Evolutionary conservation across 2,329 filamentous ascomycete species (phyloP), one percentile per base, ranked within the genome.

Genomic region (Elsinoe fawcettii): DNA sequence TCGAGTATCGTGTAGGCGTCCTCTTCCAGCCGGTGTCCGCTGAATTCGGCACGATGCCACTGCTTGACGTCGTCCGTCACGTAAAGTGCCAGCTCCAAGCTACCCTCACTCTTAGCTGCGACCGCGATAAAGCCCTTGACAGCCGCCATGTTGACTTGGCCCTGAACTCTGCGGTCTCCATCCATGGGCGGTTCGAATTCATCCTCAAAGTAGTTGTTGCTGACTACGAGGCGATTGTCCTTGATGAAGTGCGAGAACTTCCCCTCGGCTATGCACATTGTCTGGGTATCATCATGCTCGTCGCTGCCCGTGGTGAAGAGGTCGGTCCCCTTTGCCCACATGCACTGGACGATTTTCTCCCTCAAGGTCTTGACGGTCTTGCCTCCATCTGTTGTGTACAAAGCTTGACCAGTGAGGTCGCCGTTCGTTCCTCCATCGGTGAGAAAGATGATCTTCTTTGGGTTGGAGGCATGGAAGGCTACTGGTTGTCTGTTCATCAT

Each of bases 21-120:
- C 68, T 92, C 83, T 69, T 96, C 87, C 60, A 90, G 80, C 65
- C 91, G 88, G 70, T 96, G 90, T 60, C 88, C 85, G 44, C 84
- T 83, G 71, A 99, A 97, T 67, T 95, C 83, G 59, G 92, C 92
- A 55, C 90, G 85, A 70, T 97, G 90, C 93, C 93, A 99, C 57
- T 80, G 84, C 54, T 83, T 77, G 11, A 88, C 85, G 69, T 99
- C 90, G 63, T 88, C 83, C 8, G 89, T 90, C 57, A 97, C 85
- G 70, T 88, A 99, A 56, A 99, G 80, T 3, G 90, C 90, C 80
- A 96, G 87, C 73, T 99, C 95, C 64, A 88, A 86, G 9, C 90
- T 95, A 51, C 86, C 84, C 34, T 83, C 78, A 16, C 90, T 87
- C 60, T 86, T 84, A 2, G 88, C 86, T 34, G 92, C 93, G 14